These are phyloP conservation scores for Pulveroboletus sp. DNA, from an alignment of 768 basidiomycete genomes.

Conservation along the genomic window DNA sequence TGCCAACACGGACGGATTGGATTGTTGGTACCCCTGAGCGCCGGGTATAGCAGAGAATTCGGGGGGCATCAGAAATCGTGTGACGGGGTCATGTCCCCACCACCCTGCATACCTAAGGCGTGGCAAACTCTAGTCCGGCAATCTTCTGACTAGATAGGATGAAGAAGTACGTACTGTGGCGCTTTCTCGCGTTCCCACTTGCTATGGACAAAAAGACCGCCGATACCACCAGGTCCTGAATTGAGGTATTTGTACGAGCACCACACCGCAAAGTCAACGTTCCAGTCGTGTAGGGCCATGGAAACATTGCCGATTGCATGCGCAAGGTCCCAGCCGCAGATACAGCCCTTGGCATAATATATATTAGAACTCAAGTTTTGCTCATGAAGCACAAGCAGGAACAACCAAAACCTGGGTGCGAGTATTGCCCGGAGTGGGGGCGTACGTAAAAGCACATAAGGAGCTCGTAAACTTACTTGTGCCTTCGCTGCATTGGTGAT, in stretches of 20 bases:
- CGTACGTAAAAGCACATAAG: conserved; percentile 26
- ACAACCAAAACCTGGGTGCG: conserved; percentile 4
- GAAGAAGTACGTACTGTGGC: conserved; percentile 52
- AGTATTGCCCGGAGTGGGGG: conserved; percentile 6
- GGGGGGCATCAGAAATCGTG: conserved; percentile 88
- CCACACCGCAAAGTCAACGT: conserved; percentile 97
- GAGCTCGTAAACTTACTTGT: conserved; percentile 48
- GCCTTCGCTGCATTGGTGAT: conserved; percentile 83
- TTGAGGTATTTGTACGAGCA: conserved; percentile 99
- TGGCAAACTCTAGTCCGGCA: conserved; percentile 9
- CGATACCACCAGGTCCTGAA: conserved; percentile 95
- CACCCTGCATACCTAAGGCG: conserved; percentile 78
- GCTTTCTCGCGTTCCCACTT: conserved; percentile 62
- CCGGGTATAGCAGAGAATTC: conserved; percentile 80
- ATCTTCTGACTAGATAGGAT: conserved; percentile 5
- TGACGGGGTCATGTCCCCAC: conserved; percentile 92
- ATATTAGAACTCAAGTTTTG: conserved; percentile 10
- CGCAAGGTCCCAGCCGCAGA: conserved; percentile 95
- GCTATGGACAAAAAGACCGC: conserved; percentile 85
- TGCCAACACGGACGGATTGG: conserved; percentile 83
- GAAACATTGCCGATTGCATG: conserved; percentile 95
- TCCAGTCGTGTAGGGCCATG: conserved; percentile 85
- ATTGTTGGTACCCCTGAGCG: conserved; percentile 94
- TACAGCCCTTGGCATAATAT: conserved; percentile 63
- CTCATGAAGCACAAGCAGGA: conserved; percentile 9